These are phyloP conservation scores for Oldenlandia corymbosa DNA, from an alignment of 257 asterid genomes.

Conservation along the genomic window DNA sequence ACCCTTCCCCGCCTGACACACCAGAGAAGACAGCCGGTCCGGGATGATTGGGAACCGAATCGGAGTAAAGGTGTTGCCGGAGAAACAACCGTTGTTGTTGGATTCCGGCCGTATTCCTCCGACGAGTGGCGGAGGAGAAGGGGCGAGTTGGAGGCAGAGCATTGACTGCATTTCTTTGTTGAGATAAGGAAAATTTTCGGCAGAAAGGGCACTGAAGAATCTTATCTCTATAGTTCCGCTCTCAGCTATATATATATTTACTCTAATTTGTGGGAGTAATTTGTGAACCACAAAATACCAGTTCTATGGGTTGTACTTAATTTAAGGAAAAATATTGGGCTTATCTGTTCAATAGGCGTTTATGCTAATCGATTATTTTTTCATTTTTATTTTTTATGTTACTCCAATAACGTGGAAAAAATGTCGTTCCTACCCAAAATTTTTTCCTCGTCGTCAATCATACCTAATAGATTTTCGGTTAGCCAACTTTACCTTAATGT, in stretches of 20 bases:
- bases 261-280: neutral
- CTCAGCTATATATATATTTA: neutral
- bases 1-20: conserved; percentile 2
- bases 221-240: neutral
- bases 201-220: neutral
- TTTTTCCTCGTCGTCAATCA: too few species aligned
- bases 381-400: too few species aligned
- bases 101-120: neutral
- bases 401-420: too few species aligned
- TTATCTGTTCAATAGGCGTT: neutral
- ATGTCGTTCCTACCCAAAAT: too few species aligned
- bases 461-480: too few species aligned
- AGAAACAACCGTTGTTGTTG: conserved; percentile 1
- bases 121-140: conserved; percentile 3
- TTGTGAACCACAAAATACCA: neutral
- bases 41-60: neutral
- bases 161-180: neutral
- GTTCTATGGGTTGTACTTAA: neutral
- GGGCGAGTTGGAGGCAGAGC: conserved; percentile 8
- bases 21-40: conserved; percentile 1
- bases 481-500: too few species aligned
- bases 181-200: neutral
- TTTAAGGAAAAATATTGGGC: neutral
- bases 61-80: conserved; percentile 3
- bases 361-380: neutral